A percentile compares a stretch with the other conserved stretches of the same genome.
Evolutionary conservation across 495 filamentous ascomycete genomes (phyloP).

Genomic region (Lichina pygmaea): DNA sequence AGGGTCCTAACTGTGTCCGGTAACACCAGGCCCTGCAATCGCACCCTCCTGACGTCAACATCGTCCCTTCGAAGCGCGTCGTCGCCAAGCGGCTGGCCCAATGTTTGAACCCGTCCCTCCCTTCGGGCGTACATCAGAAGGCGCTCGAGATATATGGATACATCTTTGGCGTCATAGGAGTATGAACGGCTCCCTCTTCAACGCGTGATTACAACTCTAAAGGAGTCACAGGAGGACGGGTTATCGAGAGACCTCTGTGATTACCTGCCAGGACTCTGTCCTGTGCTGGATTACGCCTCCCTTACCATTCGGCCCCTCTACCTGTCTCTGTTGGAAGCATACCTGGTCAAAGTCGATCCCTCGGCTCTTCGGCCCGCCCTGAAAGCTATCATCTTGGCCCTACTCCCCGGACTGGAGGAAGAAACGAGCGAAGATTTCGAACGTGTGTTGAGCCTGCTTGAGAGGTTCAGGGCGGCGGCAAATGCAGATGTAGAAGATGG

Average conservation of each 20-base stretch:
- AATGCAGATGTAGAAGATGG: slow-evolving; percentile 18
- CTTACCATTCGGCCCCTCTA: slow-evolving; percentile 65
- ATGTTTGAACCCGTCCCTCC: slow-evolving; percentile 77
- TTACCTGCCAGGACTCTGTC: slow-evolving; percentile 70
- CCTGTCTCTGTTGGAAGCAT: slow-evolving; percentile 55
- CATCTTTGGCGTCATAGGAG: slow-evolving; percentile 54
- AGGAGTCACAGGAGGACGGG: slow-evolving; percentile 24
- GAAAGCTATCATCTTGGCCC: slow-evolving; percentile 60
- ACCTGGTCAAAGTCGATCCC: slow-evolving; percentile 44
- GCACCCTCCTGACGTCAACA: slow-evolving; percentile 37
- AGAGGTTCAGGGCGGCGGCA: slow-evolving; percentile 46
- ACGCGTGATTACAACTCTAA: slow-evolving; percentile 9
- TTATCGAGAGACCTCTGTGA: slow-evolving; percentile 57
- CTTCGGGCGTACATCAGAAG: slow-evolving; percentile 96
- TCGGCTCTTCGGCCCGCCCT: slow-evolving; percentile 55
- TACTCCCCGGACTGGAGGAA: slow-evolving; percentile 82
- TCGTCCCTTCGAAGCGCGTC: slow-evolving; percentile 58
- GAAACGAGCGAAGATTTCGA: slow-evolving; percentile 95
- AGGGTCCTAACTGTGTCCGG: neutral
- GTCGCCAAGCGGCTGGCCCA: slow-evolving; percentile 83
- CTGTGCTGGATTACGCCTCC: slow-evolving; percentile 79
- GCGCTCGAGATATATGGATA: slow-evolving; percentile 78
- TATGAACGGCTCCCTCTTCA: slow-evolving; percentile 6
- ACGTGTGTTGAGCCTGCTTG: slow-evolving; percentile 48
- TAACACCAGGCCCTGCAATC: slow-evolving; percentile 54